Conservation (phyloP, 2,329 filamentous ascomycete genomes). For the Botryotinia convoluta region DNA sequence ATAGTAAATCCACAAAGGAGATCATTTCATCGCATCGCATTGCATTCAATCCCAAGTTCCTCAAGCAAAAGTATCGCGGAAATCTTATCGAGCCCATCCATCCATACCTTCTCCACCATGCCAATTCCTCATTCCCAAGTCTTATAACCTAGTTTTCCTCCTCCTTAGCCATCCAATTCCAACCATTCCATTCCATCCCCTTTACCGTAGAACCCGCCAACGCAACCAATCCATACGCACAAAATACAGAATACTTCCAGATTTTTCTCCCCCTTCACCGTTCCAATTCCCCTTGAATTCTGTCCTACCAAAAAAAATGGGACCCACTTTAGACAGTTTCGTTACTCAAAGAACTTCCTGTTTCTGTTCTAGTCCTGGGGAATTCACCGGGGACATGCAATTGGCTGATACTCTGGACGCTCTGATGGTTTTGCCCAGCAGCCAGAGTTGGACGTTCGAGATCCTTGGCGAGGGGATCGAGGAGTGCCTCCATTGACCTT, state of each 20-base stretch:
- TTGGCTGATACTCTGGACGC: constrained; percentile 33
- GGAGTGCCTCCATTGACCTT: constrained; percentile 20
- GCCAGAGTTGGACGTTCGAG: constrained; percentile 27
- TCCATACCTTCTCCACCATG: neutral
- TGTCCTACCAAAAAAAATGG: neutral
- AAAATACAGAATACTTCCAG: neutral
- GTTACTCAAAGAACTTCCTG: neutral
- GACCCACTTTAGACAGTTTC: neutral
- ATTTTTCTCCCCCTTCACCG: neutral
- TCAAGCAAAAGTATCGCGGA: neutral
- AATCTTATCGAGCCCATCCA: neutral
- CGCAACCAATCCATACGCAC: neutral
- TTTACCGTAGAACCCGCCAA: neutral
- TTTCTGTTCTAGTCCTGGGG: constrained; percentile 23
- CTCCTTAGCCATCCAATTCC: neutral
- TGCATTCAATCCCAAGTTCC: constrained; percentile 1
- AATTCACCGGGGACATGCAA: constrained; percentile 39
- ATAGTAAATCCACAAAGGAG: neutral
- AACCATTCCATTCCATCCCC: neutral
- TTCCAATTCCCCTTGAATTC: neutral
- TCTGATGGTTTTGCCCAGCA: constrained; percentile 32
- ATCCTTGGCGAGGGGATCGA: constrained; percentile 26
- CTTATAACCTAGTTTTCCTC: constrained; percentile 1
- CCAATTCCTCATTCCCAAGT: neutral
- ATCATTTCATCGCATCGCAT: constrained; percentile 2